Base-by-base conservation (phyloP, 306 rosid species). In the Hylodesmum podocarpum region DNA sequence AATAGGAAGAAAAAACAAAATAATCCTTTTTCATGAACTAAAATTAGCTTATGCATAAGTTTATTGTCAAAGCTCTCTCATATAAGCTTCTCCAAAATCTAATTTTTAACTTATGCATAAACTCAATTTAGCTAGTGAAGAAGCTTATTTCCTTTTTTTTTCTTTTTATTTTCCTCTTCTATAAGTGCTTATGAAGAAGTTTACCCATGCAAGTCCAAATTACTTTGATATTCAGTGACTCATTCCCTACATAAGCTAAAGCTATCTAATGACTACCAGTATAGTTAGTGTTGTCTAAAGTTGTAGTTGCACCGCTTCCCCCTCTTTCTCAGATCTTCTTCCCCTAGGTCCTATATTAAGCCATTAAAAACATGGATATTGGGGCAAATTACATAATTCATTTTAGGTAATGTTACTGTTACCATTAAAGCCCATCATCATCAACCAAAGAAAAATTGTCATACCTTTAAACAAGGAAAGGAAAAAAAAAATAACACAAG, bases 361-460 rank as follows among this genome's bases (percentile, higher is more conserved):
- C 75, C 36, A 70, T 31, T 70, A 4, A 19, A 49, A 31, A 3
- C 29, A 47, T 55, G 12, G 18, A 14, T 66, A 13, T 43, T 34
- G 6, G 51, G 19, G 18, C 19, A 43, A 68, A 59, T 61, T 70
- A 22, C 12, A 22, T 15, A 64, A 43, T 43, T 43, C 40, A 31
- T 37, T 14, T 75, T 44, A n/a, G 37, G 74, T 27, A 27, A 49
- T 36, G 33, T 29, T 53, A 65, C 57, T 29, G 58, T 31, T 43
- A 36, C 7, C 78, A 39, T 75, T 51, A 33, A 70, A 53, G 37
- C 27, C 16, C 58, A 73, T 49, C 36, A n/a, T 16, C 80, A 75
- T 53, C 66, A 78, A 51, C 66, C 64, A 25, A 31, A 62, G 77
- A 66, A 61, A 66, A n/a, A 11, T 74, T 24, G 43, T 2, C 8